A percentile compares a stretch with the other conserved stretches of the same genome.
These are phyloP conservation scores for Trametes hirsuta DNA, from an alignment of 1,284 basidiomycete genomes.

Conservation along the genomic window DNA sequence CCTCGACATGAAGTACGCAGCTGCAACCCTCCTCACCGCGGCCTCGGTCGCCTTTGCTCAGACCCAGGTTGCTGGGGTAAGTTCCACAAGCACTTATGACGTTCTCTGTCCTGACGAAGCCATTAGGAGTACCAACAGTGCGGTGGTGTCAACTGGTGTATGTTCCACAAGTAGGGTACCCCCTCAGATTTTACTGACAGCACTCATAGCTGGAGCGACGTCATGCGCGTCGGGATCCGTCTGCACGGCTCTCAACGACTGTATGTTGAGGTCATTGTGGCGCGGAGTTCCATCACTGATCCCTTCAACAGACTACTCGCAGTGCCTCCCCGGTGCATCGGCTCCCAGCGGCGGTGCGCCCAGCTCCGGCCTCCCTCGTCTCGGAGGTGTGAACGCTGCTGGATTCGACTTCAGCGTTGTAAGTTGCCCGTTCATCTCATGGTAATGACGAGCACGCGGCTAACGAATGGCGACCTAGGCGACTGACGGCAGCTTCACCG, in stretches of 20 bases:
- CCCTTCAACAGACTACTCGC: constrained; percentile 35
- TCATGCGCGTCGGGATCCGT: constrained; percentile 36
- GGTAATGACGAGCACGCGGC: background rate
- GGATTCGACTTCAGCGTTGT: constrained; percentile 41
- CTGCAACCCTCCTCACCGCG: constrained; percentile 26
- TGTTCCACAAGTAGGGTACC: background rate
- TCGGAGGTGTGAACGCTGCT: constrained; percentile 48
- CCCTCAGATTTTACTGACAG: background rate
- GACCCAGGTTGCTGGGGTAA: constrained; percentile 21
- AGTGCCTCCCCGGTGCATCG: constrained; percentile 32
- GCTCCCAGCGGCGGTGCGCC: constrained; percentile 15
- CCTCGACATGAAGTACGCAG: constrained; percentile 28
- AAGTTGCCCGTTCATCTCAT: constrained; percentile 9
- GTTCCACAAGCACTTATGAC: background rate
- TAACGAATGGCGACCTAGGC: constrained; percentile 22
- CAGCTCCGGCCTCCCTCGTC: constrained; percentile 35
- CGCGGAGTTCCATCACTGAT: background rate
- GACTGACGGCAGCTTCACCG: constrained; percentile 49
- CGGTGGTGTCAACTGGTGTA: constrained; percentile 31
- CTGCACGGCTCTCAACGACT: constrained; percentile 35
- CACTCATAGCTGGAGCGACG: constrained; percentile 30
- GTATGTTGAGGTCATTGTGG: constrained; percentile 14
- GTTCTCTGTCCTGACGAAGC: background rate
- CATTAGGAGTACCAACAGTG: constrained; percentile 29
- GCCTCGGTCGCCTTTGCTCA: constrained; percentile 26